Conservation (phyloP, 2,329 filamentous ascomycete species). For the Chrysosporium keratinophilum region DNA sequence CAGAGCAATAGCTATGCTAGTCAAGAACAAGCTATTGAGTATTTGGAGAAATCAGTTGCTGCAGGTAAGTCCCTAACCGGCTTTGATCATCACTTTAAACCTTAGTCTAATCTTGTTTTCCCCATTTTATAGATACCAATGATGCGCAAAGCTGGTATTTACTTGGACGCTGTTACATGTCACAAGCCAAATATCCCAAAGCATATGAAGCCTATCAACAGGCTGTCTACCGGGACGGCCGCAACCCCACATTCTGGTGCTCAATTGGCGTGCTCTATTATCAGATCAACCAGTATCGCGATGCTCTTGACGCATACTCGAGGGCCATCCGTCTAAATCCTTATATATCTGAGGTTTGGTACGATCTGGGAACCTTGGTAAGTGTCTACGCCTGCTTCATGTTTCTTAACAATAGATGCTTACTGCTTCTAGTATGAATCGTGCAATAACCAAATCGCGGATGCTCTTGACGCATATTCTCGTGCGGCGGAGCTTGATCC, state of each 20-base stretch:
- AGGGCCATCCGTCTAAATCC: constrained; percentile 92
- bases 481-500: constrained; percentile 91
- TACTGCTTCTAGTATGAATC: constrained; percentile 65
- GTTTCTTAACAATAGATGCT: constrained; percentile 23
- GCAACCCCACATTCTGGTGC: constrained; percentile 98
- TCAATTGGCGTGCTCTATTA: constrained; percentile 98
- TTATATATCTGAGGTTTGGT: constrained; percentile 98
- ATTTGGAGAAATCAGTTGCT: constrained; percentile 88
- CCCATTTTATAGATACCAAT: constrained; percentile 57
- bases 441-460: constrained; percentile 96
- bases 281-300: constrained; percentile 98
- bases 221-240: constrained; percentile 92
- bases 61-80: constrained; percentile 55
- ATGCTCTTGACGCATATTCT: constrained; percentile 91
- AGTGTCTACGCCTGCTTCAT: constrained; percentile 32
- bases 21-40: constrained; percentile 94
- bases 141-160: constrained; percentile 99
- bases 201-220: constrained; percentile 98
- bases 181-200: constrained; percentile 96
- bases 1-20: constrained; percentile 84
- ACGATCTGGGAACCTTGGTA: constrained; percentile 90
- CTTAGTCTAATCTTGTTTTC: background rate
- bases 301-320: constrained; percentile 94
- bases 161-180: constrained; percentile 96
- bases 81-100: background rate